Conservation (phyloP, 441 rosid genomes). For the Aquilaria agallochum region DNA sequence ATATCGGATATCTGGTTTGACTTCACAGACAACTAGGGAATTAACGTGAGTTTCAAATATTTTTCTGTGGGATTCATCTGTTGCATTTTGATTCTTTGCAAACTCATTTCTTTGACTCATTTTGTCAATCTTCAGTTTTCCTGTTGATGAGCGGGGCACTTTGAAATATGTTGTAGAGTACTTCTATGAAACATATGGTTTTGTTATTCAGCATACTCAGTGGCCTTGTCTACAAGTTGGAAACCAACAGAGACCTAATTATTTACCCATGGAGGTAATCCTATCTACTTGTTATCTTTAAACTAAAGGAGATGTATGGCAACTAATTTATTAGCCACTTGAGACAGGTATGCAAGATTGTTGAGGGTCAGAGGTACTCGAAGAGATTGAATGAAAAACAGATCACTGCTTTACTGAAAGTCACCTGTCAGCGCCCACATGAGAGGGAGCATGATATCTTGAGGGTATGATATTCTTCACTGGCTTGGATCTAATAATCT, state of each 20-base stretch:
- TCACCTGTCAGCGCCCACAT: conserved; percentile 85
- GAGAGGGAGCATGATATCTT: conserved; percentile 80
- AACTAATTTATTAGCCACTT: conserved; percentile 10
- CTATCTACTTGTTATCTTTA: background rate
- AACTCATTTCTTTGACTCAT: conserved; percentile 1
- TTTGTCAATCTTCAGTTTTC: conserved; percentile 44
- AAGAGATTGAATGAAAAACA: conserved; percentile 89
- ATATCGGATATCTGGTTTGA: conserved; percentile 90
- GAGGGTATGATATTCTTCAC: conserved; percentile 32
- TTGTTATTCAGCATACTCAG: conserved; percentile 66
- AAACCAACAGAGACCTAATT: conserved; percentile 84
- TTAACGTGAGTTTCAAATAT: conserved; percentile 55
- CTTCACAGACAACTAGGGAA: conserved; percentile 88
- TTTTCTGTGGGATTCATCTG: background rate
- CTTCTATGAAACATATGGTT: conserved; percentile 78
- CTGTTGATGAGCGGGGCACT: conserved; percentile 87
- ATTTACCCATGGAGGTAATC: conserved; percentile 89
- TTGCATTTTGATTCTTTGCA: background rate
- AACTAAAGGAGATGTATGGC: conserved; percentile 1
- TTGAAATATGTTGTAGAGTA: conserved; percentile 90
- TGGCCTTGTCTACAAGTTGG: conserved; percentile 98
- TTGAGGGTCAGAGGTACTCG: conserved; percentile 91
- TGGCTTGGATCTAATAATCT: too few relatives aligned
- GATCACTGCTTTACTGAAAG: conserved; percentile 81
- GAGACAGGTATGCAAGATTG: conserved; percentile 84